Base-by-base conservation (phyloP, 2,329 filamentous ascomycete genomes). In the Zymoseptoria passerinii region DNA sequence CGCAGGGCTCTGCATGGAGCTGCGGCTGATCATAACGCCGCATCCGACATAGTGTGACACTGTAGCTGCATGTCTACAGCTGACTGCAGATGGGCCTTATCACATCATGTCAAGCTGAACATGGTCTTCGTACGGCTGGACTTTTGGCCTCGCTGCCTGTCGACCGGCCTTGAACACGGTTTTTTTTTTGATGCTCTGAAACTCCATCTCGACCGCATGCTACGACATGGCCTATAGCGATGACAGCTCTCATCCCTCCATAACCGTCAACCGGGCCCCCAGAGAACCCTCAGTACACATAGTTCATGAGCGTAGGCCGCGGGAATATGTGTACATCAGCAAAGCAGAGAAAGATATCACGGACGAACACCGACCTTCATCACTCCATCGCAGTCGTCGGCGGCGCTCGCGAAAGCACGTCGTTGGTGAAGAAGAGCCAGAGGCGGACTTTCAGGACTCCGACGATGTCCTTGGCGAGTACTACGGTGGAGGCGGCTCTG, bases 401-500 rank as follows among this genome's bases (percentile, higher is more conserved):
- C 35, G 35, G n/a, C 35, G 35, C 13, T n/a, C 35, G 13, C 35
- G 35, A 44, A 44, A 44, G n/a, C 35, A 44, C 13, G n/a, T 44
- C n/a, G 35, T 44, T 7, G 35, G 7, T 44, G 35, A 44, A 44
- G 16, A 16, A 5, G 35, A 44, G 35, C 35, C 35, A 16, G 35
- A 16, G 35, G 35, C 35, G n/a, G 35, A 44, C n/a, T 44, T 44
- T 44, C 56, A 61, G 57, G 56, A 61, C 28, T 56, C 53, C 3
- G 59, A 61, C 23, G 56, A 61, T 56, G 48, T 59, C 5, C 57
- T 61, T 3, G 57, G 58, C 28, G 59, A 61, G 23, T 61, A 58
- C 48, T 61, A 58, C 52, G 59, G 56, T 8, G 56, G 59, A 19
- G 28, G 13, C 35, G 35, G 13, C 10, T 44, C 35, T 16, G 35